Base-by-base conservation (phyloP, 2,329 filamentous ascomycete genomes). In the Cadophora malorum region DNA sequence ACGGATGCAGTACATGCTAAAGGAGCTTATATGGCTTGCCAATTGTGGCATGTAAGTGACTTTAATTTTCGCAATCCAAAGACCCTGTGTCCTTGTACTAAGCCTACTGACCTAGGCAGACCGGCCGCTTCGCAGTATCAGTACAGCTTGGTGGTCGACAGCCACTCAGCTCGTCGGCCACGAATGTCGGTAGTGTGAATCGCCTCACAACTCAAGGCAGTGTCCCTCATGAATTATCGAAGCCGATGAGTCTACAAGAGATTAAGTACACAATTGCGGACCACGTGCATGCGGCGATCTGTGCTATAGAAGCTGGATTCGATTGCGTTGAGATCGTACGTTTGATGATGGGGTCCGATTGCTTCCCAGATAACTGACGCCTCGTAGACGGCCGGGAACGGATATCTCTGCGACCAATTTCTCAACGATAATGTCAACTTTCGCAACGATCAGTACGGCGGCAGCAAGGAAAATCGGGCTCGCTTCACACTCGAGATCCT, bases 1-100 rank as follows among this genome's bases (percentile, higher is more conserved):
- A 88, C 85, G 1, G 82, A 87, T 41, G 85, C 84, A 0, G 87
- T 91, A 0, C 90, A 92, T 76, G 80, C 80, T n/a, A 88, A 88
- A 72, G 85, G 85, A 6, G 84, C 82, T 33, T 86, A 81, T 74
- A 87, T 91, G 61, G 90, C 82, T 77, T 77, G 83, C 1, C 90
- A 92, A 75, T 79, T 91, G 0, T 91, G 87, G 82, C 84, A 83
- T 0, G 79, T 87, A 6, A 89, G n/a, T n/a, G n/a, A n/a, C n/a
- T n/a, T n/a, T n/a, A n/a, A n/a, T n/a, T n/a, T n/a, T n/a, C n/a
- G n/a, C n/a, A n/a, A n/a, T n/a, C n/a, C n/a, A n/a, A n/a, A n/a
- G n/a, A n/a, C n/a, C n/a, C n/a, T n/a, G n/a, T n/a, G n/a, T n/a
- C n/a, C n/a, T n/a, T n/a, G n/a, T n/a, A n/a, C n/a, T n/a, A n/a